These are phyloP conservation scores for Trichophyton benhamiae DNA, from an alignment of 2,329 filamentous ascomycete genomes.

Conservation along the genomic window DNA sequence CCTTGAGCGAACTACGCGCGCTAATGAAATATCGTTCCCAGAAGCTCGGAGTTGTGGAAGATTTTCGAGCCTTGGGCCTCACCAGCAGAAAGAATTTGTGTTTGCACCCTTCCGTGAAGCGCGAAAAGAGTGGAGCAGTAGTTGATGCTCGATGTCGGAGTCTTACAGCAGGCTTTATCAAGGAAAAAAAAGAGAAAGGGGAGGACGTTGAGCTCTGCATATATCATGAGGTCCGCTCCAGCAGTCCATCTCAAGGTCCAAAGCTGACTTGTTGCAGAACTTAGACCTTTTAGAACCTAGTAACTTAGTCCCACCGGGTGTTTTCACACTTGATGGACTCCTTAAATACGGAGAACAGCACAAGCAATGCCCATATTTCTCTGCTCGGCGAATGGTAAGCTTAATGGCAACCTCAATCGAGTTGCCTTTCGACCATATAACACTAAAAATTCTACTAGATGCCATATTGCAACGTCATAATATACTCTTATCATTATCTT, in stretches of 20 bases:
- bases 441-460: conserved; percentile 47
- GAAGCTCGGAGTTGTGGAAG: conserved; percentile 79
- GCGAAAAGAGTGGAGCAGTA: conserved; percentile 86
- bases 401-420: background rate
- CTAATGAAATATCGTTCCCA: conserved; percentile 91
- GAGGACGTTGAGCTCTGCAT: conserved; percentile 90
- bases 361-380: conserved; percentile 97
- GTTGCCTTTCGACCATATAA: background rate
- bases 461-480: conserved; percentile 98
- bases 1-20: conserved; percentile 75
- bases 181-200: conserved; percentile 90
- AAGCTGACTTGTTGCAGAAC: conserved; percentile 45
- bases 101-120: conserved; percentile 86
- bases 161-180: conserved; percentile 90
- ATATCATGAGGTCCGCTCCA: conserved; percentile 66
- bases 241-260: background rate
- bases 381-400: conserved; percentile 75
- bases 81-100: conserved; percentile 97
- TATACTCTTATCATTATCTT: conserved; percentile 98
- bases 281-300: conserved; percentile 89
- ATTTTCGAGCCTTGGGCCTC: conserved; percentile 81
- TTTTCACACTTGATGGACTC: conserved; percentile 88
- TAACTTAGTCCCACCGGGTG: conserved; percentile 84
- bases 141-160: conserved; percentile 95
- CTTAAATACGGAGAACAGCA: conserved; percentile 83